These are phyloP conservation scores for Fusarium miscanthi DNA, from an alignment of 2,329 filamentous ascomycete species.

Conservation along the genomic window DNA sequence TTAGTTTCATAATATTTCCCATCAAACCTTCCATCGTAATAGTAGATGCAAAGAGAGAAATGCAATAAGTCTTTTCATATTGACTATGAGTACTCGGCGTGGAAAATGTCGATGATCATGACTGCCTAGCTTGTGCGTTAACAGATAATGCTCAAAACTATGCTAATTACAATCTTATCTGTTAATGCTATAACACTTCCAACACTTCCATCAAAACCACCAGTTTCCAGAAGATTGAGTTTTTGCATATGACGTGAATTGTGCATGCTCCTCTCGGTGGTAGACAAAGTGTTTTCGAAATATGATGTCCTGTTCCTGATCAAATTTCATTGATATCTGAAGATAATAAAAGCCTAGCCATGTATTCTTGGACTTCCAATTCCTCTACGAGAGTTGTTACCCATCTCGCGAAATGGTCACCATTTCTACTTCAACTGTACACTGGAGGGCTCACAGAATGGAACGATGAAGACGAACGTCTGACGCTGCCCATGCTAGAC, in stretches of 20 bases:
- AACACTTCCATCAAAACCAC: background rate
- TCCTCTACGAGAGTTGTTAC: too few relatives aligned
- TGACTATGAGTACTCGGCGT: fast-evolving
- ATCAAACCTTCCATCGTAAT: too few relatives aligned
- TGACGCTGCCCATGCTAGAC: background rate
- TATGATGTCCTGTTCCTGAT: too few relatives aligned
- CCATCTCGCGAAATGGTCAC: too few relatives aligned
- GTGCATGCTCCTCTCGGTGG: fast-evolving
- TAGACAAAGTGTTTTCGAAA: fast-evolving
- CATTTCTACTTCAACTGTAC: too few relatives aligned
- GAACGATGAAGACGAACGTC: fast-evolving
- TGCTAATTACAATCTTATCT: fast-evolving
- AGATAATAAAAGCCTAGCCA: fast-evolving
- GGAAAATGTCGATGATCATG: background rate
- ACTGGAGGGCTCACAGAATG: background rate
- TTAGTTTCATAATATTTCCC: too few relatives aligned
- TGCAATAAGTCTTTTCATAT: fast-evolving
- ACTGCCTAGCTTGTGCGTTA: background rate
- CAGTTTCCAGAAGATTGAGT: fast-evolving
- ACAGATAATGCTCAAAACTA: background rate
- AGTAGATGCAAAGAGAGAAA: fast-evolving
- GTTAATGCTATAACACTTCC: background rate
- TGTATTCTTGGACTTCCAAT: background rate
- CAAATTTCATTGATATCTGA: too few relatives aligned
- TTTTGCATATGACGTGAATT: fast-evolving